phyloP scores from a whole-genome alignment of 306 rosid genomes.

The Abrus precatorius region DNA sequence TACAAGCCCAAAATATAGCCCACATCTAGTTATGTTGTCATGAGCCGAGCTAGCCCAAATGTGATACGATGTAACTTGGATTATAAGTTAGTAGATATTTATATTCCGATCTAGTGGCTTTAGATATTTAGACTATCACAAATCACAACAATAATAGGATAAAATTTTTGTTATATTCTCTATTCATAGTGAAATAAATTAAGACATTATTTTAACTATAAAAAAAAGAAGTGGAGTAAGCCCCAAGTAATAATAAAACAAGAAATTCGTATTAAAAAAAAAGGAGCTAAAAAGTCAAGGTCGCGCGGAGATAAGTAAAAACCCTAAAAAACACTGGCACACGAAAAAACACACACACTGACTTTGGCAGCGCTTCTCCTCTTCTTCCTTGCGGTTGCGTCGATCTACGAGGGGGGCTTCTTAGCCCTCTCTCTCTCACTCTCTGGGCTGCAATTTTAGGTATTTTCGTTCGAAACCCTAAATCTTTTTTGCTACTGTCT shows the following conservation, averaged over 20 bases:
- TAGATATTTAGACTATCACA: too few species aligned
- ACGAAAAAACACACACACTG: not conserved
- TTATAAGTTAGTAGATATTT: too few species aligned
- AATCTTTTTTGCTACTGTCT: not conserved
- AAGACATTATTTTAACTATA: too few species aligned
- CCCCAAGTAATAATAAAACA: not conserved
- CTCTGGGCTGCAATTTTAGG: constrained; percentile 33
- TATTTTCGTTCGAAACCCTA: constrained; percentile 33
- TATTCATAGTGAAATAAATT: too few species aligned
- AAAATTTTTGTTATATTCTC: too few species aligned
- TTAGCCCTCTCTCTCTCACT: constrained; percentile 56
- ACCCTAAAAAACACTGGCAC: constrained; percentile 47
- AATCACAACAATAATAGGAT: too few species aligned
- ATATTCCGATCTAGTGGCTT: too few species aligned
- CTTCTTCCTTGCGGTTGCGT: not conserved
- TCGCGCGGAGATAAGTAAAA: constrained; percentile 38
- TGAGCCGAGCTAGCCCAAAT: too few species aligned
- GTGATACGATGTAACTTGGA: too few species aligned
- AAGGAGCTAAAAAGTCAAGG: not conserved
- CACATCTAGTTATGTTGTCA: too few species aligned
- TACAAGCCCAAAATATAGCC: too few species aligned
- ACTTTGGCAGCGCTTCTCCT: constrained; percentile 10
- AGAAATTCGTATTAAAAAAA: not conserved
- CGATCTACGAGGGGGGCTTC: constrained; percentile 53
- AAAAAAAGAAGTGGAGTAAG: not conserved